Evolutionary conservation across 2,329 filamentous ascomycete genomes (phyloP), one percentile per base, ranked within the genome.

Genomic region (Cytospora leucostoma): DNA sequence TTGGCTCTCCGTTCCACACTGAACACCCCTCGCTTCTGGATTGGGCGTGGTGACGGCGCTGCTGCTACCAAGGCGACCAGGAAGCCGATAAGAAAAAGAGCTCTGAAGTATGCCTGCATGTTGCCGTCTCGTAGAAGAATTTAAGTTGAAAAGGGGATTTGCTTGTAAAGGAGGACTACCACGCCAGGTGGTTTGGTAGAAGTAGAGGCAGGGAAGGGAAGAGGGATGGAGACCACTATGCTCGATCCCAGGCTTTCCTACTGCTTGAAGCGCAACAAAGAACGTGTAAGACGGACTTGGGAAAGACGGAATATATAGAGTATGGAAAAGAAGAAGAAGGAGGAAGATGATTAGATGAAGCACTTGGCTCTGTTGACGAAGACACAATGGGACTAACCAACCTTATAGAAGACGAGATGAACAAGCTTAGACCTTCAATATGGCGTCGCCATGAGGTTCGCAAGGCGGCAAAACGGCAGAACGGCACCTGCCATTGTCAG

Each of bases 1-100:
- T 86, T 87, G 58, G 78, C 74, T 54, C 84, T 76, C 40, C 87
- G 80, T 57, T 84, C 80, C 38, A 90, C 81, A 72, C 82, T 84
- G 77, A 89, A 90, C 8, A 85, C 85, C 40, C 64, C 64, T 27
- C 82, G 79, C 71, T 84, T 84, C 67, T 79, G 72, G 10, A 83
- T 69, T 72, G 44, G n/a, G n/a, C 67, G 72, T 66, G 63, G 54
- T 17, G 61, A 58, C 5, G 80, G 79, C 35, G 78, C 79, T 34
- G 83, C 80, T 49, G 83, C 72, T 62, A 76, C 78, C 52, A 81
- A 69, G 50, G 80, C 70, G 61, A 80, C 76, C 68, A 84, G 71
- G 64, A 85, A 73, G 72, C 80, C 77, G 66, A 83, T 70, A 64
- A 84, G 70, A 67, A 81, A 67, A 62, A 75, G 56, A 3, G 70